Conservation (phyloP, 1,284 basidiomycete species). For the Pseudozyma sp. region DNA sequence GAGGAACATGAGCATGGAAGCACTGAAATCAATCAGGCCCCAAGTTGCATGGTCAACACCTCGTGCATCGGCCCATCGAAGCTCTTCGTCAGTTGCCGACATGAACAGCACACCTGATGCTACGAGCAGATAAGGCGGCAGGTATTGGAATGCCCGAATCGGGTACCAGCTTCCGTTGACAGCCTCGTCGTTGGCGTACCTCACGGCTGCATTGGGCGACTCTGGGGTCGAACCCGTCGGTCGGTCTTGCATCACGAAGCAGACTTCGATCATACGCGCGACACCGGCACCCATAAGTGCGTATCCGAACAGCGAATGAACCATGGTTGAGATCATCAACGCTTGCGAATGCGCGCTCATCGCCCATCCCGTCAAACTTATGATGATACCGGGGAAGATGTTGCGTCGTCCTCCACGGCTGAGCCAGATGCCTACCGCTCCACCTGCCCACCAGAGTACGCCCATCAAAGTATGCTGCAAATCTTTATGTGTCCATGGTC, state of each 20-base stretch:
- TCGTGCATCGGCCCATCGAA: slow-evolving; percentile 62
- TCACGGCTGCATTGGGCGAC: slow-evolving; percentile 7
- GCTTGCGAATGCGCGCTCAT: slow-evolving; percentile 92
- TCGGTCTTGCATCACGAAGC: slow-evolving; percentile 75
- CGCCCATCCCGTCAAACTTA: slow-evolving; percentile 79
- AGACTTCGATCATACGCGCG: slow-evolving; percentile 85
- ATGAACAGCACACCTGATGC: slow-evolving; percentile 65
- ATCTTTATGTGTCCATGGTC: slow-evolving; percentile 79
- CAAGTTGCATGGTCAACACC: slow-evolving; percentile 66
- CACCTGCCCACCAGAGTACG: slow-evolving; percentile 83
- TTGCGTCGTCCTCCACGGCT: slow-evolving; percentile 85
- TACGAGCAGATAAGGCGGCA: slow-evolving; percentile 63
- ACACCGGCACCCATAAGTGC: slow-evolving; percentile 87
- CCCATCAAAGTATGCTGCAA: slow-evolving; percentile 85
- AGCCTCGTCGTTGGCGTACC: slow-evolving; percentile 10
- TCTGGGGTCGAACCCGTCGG: slow-evolving; percentile 54
- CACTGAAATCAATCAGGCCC: slow-evolving; percentile 65
- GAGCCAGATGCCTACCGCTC: slow-evolving; percentile 86
- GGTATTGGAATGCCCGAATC: slow-evolving; percentile 60
- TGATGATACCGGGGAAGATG: slow-evolving; percentile 86
- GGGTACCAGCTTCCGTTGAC: slow-evolving; percentile 51
- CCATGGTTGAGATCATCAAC: slow-evolving; percentile 73
- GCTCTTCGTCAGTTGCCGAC: slow-evolving; percentile 68
- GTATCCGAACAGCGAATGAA: slow-evolving; percentile 85
- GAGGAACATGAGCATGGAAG: slow-evolving; percentile 60